A percentile compares a stretch with the other conserved stretches of the same genome.
phyloP scores from a whole-genome alignment of 2,329 filamentous ascomycete genomes.

The Sarocladiaceae sp. region DNA sequence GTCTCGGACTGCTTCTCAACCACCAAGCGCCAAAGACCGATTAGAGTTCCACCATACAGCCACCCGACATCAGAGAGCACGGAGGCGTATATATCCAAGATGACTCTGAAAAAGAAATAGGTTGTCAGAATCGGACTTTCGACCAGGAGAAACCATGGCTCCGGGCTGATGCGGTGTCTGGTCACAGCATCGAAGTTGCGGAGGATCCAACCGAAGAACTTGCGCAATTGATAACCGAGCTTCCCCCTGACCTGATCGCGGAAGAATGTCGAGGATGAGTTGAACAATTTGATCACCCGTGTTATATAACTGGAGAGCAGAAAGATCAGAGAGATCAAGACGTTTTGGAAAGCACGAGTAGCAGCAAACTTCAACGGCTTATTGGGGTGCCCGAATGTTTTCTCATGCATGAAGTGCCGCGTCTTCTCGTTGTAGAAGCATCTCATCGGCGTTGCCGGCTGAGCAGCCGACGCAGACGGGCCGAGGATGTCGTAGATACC shows the following conservation, averaged over 20 bases:
- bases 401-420: constrained; percentile 1
- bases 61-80: constrained; percentile 4
- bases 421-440: constrained; percentile 6
- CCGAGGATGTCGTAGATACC: not conserved
- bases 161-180: not conserved
- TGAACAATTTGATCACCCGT: constrained; percentile 2
- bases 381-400: constrained; percentile 1
- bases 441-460: not conserved
- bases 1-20: constrained; percentile 1
- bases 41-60: constrained; percentile 1
- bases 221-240: not conserved
- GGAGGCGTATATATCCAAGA: not conserved
- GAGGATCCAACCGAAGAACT: not conserved
- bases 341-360: constrained; percentile 2
- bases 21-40: not conserved
- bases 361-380: not conserved
- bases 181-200: not conserved
- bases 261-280: not conserved
- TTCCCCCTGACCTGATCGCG: not conserved
- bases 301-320: not conserved
- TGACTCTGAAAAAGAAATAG: constrained; percentile 1
- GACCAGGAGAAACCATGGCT: constrained; percentile 1
- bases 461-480: not conserved
- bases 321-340: constrained; percentile 1
- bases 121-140: not conserved